These are phyloP conservation scores for Bipolaris sorokiniana DNA, from an alignment of 2,329 filamentous ascomycete species.

Conservation along the genomic window DNA sequence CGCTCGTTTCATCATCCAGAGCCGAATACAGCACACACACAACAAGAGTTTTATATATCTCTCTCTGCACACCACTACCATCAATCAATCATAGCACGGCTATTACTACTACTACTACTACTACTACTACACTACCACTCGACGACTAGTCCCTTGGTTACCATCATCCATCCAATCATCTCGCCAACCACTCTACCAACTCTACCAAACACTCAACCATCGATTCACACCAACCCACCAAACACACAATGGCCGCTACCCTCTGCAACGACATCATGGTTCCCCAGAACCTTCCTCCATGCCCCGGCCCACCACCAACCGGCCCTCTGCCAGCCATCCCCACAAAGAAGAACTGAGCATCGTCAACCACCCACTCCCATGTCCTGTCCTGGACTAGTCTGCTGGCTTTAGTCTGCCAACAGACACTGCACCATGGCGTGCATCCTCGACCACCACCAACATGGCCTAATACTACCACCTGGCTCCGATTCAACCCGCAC, in stretches of 20 bases:
- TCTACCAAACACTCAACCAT: slow-evolving; percentile 12
- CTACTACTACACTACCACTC: slow-evolving; percentile 6
- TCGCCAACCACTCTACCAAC: too few relatives aligned
- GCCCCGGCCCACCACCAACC: slow-evolving; percentile 56
- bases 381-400: slow-evolving; percentile 14
- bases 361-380: slow-evolving; percentile 12
- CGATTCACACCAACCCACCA: slow-evolving; percentile 7
- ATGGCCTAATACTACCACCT: slow-evolving; percentile 11
- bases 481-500: slow-evolving; percentile 24
- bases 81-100: slow-evolving; percentile 17
- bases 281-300: slow-evolving; percentile 54
- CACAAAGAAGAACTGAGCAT: slow-evolving; percentile 38
- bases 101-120: slow-evolving; percentile 13
- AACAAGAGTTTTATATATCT: slow-evolving; percentile 27
- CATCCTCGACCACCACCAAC: background rate
- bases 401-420: too few relatives aligned
- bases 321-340: slow-evolving; percentile 56
- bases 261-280: slow-evolving; percentile 50
- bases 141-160: background rate
- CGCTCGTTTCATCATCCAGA: slow-evolving; percentile 45
- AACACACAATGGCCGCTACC: slow-evolving; percentile 42
- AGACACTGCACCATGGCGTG: too few relatives aligned
- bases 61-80: slow-evolving; percentile 15
- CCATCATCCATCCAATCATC: too few relatives aligned
- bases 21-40: slow-evolving; percentile 26